Evolutionary conservation across 306 rosid genomes (phyloP), one percentile per base, ranked within the genome.

Genomic region (Cucurbita pepo): DNA sequence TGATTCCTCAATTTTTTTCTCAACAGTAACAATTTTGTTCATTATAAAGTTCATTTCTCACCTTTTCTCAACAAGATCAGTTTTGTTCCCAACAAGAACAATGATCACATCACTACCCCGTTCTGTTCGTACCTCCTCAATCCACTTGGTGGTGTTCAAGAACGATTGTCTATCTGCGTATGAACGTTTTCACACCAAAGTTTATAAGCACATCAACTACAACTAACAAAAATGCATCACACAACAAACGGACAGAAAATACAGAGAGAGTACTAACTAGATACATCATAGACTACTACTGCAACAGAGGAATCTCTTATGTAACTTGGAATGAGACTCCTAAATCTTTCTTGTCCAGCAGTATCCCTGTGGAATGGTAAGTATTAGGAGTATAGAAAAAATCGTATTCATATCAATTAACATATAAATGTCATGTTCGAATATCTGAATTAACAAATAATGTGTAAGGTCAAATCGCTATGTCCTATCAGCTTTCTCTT

Each of bases 241-340:
- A 70, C 5, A 34, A 38, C 37, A n/a, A n/a, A 14, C 48, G 38
- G 15, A 51, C 34, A 18, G 15, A 53, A 5, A 11, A n/a, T 1
- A 38, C 63, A 71, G 12, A 37, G 75, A 52, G 10, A 21, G 57
- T 64, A 88, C 97, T 86, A 77, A 90, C 98, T 93, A 13, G 97
- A 86, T 67, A 90, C 96, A 71, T 93, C 98, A 79, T 90, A 93
- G 76, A 88, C 97, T 50, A 93, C 88, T 64, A 93, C 96, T 36
- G 97, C 97, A 38, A 94, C 97, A 73, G 98, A 94, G 63, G 98
- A 94, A 83, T 94, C 98, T 85, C 98, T 88, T 64, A 90, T 94
- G 86, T 94, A 94, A 88, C 98, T 94, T 50, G 98, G 98, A 82
- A 94, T 93, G 58, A 94, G 96, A 82, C 97, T 94, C 87, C 98